Evolutionary conservation across 495 filamentous ascomycete genomes (phyloP), one percentile per base, ranked within the genome.

Genomic region (Letharia lupina): DNA sequence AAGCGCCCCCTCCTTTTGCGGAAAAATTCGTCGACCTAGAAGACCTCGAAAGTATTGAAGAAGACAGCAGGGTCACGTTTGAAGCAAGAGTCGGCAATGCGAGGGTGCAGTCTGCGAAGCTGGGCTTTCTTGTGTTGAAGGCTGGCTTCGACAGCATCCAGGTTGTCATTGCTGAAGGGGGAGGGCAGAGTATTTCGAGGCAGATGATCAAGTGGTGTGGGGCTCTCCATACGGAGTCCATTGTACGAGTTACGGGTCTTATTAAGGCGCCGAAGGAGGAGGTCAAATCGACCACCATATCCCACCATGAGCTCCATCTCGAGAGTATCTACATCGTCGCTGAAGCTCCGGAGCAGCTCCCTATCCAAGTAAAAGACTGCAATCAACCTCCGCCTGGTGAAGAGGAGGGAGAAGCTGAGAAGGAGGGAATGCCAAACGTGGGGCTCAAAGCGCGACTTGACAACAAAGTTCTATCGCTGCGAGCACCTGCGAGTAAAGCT

Each of bases 121-220:
- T 97, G 80, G 89, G 86, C 64, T 97, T 98, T 78, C 82, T 97
- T 72, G 90, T 94, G 76, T 83, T 98, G 63, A 82, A 92, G 64
- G 88, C 96, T 79, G 87, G 90, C 73, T 85, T 86, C 60, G 84
- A 86, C 72, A 87, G 90, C 37, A 86, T 96, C 23, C 93, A 96
- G 80, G 92, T 86, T 62, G 84, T 89, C 45, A 81, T 90, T 70
- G 79, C 86, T 62, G 83, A 85, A 65, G 83, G 82, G 63, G 71
- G 71, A 7, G 60, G 45, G 23, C 62, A 73, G 41, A 77, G 79
- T 68, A 80, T 83, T 65, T 82, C 85, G 37, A 71, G 78, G 69
- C 87, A 93, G 77, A 96, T 98, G 87, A 88, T 96, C 42, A 93
- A 96, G 76, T 97, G 89, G 84, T 86, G 86, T 18, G 86, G 87